Base-by-base conservation (phyloP, 192 early-diverging fungal species). In the Coemansia sp. region DNA sequence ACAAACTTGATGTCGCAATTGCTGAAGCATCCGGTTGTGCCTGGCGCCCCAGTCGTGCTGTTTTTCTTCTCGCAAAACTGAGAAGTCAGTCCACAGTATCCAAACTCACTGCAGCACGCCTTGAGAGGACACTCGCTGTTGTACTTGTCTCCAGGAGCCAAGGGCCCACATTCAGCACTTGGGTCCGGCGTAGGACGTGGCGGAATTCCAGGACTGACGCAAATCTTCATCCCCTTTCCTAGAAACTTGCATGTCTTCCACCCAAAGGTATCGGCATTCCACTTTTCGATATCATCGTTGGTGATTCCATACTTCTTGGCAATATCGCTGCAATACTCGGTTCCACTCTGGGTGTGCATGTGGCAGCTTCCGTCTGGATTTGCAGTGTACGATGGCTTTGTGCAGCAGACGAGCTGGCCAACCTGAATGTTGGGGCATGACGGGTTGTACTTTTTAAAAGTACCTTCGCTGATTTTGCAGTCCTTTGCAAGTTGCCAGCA, bases 111-210 rank as follows among this genome's bases (percentile, higher is more conserved):
- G 38, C 66, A 68, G 21, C 66, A 68, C n/a, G 66, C 66, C 52
- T 68, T 68, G 45, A 68, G 66, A 43, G 66, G 66, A 60, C 66
- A 68, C 58, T 68, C 60, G 21, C 20, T 62, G 36, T 62, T 62
- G 60, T 62, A 62, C 41, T 62, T 62, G 43, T 62, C 60, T 44
- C 60, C 60, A 16, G 60, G 60, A 14, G 60, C 60, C 41, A 62
- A 12, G 6, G 35, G 23, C 7, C 60, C 60, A 44, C 60, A 62
- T 26, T 62, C 60, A 9, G 60, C 60, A 7, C 14, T 15, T 41
- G 60, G 60, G 21, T 43, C 41, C 3, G 60, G 23, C 6, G 35
- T 62, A 5, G 60, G 60, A 10, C 60, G 35, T 5, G 60, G 60
- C 16, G 38, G 23, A 7, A 43, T 62, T 1, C 60, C 60, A 16